Evolutionary conservation across 768 basidiomycete species (phyloP).

Genomic region (Pleurotus djamor): DNA sequence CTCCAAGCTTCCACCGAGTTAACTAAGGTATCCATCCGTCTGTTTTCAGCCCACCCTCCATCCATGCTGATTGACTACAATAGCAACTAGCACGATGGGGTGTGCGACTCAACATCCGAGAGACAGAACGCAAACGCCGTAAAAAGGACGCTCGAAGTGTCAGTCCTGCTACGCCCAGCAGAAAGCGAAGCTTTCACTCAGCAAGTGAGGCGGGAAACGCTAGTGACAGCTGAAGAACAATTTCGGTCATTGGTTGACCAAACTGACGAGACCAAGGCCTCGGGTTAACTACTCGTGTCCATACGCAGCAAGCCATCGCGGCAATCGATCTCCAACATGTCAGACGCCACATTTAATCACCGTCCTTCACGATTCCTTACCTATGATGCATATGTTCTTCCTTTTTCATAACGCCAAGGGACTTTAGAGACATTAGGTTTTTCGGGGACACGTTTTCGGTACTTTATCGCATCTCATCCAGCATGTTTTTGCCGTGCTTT

Average conservation of each 20-base stretch:
- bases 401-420: too few species aligned
- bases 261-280: background rate
- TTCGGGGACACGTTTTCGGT: too few species aligned
- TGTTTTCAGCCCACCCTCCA: background rate
- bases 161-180: slow-evolving; percentile 11
- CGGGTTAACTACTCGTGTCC: too few species aligned
- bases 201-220: background rate
- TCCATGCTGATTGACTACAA: background rate
- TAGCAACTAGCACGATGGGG: slow-evolving; percentile 56
- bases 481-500: too few species aligned
- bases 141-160: slow-evolving; percentile 28
- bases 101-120: slow-evolving; percentile 57
- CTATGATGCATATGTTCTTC: background rate
- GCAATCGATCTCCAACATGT: background rate
- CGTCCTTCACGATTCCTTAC: background rate
- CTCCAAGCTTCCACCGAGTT: slow-evolving; percentile 63
- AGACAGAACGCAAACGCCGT: slow-evolving; percentile 52
- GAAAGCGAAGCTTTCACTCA: background rate
- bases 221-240: background rate
- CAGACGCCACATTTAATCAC: too few species aligned
- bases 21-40: slow-evolving; percentile 47
- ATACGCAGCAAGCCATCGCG: background rate
- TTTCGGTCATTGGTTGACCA: background rate
- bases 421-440: too few species aligned
- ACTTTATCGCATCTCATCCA: too few species aligned